Conservation (phyloP, 768 basidiomycete genomes). For the Kwoniella bestiolae region DNA sequence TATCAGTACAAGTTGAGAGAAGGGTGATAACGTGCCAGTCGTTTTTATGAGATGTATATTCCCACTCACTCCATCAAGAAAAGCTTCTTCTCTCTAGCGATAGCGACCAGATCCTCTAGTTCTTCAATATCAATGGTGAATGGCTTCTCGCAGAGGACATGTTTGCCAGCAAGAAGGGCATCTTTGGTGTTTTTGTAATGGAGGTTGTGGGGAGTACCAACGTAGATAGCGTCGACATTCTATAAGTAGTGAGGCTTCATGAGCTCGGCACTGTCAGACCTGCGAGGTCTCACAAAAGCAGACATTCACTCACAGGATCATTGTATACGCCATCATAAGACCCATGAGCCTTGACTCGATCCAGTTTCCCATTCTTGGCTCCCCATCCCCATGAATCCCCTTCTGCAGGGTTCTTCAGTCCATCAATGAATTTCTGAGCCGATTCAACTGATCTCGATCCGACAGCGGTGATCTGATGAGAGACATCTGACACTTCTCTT, state of each 20-base stretch:
- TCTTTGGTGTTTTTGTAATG: conserved; percentile 79
- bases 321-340: conserved; percentile 74
- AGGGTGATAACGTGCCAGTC: not conserved
- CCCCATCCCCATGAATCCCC: conserved; percentile 35
- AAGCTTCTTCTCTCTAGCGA: conserved; percentile 76
- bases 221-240: conserved; percentile 78
- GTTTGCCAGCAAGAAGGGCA: conserved; percentile 77
- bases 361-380: conserved; percentile 39
- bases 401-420: conserved; percentile 60
- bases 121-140: conserved; percentile 78
- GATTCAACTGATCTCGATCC: conserved; percentile 74
- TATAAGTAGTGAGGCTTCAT: no score
- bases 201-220: conserved; percentile 82
- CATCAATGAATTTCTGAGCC: conserved; percentile 71
- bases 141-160: conserved; percentile 88
- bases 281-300: no score
- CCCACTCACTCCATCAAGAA: conserved; percentile 94
- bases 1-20: not conserved
- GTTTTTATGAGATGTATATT: no score
- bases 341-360: conserved; percentile 70
- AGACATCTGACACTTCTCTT: conserved; percentile 50
- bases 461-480: conserved; percentile 63
- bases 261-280: no score
- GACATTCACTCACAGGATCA: conserved; percentile 66
- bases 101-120: conserved; percentile 69